Evolutionary conservation across 768 basidiomycete genomes (phyloP).

Genomic region (Boletus rex-veris): DNA sequence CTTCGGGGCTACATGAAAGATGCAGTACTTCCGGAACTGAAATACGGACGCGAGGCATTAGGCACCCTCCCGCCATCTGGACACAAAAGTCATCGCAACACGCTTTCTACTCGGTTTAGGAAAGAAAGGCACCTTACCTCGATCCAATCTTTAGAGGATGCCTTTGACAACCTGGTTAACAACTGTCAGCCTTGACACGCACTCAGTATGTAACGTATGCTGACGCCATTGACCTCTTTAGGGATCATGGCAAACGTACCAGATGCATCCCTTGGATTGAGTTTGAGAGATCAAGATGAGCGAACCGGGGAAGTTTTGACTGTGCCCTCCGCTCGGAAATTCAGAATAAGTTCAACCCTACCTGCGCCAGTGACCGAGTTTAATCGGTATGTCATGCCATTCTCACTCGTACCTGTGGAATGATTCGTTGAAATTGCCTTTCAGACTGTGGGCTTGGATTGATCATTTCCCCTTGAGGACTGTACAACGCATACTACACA

Average conservation of each 20-base stretch:
- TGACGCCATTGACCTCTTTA: constrained; percentile 6
- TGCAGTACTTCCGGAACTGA: constrained; percentile 32
- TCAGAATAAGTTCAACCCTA: constrained; percentile 22
- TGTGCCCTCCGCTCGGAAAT: constrained; percentile 31
- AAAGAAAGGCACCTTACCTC: constrained; percentile 31
- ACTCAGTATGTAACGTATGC: not conserved
- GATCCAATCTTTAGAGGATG: constrained; percentile 26
- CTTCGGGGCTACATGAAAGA: constrained; percentile 34
- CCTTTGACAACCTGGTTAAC: constrained; percentile 28
- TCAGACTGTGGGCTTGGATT: constrained; percentile 31
- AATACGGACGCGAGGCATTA: constrained; percentile 21
- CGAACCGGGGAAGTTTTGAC: constrained; percentile 28
- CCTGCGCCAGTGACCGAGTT: constrained; percentile 33
- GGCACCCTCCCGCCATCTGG: constrained; percentile 19
- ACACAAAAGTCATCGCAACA: constrained; percentile 35
- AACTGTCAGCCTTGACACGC: constrained; percentile 23
- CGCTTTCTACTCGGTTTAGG: constrained; percentile 32
- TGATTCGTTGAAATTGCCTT: not conserved
- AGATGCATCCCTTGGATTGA: constrained; percentile 23
- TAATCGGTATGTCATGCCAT: constrained; percentile 21
- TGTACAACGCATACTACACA: constrained; percentile 39
- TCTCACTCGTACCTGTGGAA: not conserved
- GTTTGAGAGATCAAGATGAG: constrained; percentile 24
- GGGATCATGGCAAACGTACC: constrained; percentile 31
- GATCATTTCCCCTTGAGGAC: constrained; percentile 34